These are phyloP conservation scores for Malus hybrid DNA, from an alignment of 331 rosid genomes.

Conservation along the genomic window DNA sequence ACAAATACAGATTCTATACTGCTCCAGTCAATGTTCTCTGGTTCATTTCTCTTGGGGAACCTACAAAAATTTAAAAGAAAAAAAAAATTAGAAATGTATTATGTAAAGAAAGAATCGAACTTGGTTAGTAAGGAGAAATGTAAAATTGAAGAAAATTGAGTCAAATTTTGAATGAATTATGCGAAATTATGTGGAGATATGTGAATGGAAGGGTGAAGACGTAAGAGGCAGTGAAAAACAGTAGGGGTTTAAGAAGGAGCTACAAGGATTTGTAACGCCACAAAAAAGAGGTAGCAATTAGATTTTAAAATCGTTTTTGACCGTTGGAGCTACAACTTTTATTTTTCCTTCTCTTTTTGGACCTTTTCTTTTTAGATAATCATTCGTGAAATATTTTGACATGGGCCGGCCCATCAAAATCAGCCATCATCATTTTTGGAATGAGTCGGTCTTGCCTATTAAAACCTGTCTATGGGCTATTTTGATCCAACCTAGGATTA, in stretches of 20 bases:
- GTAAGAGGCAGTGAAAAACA: neutral
- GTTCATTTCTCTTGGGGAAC: constrained; percentile 21
- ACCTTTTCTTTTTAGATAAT: too few species aligned
- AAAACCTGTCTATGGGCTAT: too few species aligned
- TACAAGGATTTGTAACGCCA: constrained; percentile 22
- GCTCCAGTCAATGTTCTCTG: constrained; percentile 40
- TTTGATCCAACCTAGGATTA: too few species aligned
- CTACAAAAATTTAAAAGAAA: constrained; percentile 1
- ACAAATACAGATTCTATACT: constrained; percentile 27
- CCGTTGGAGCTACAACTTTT: constrained; percentile 17
- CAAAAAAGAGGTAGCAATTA: neutral
- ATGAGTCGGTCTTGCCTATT: too few species aligned
- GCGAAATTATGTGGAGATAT: neutral
- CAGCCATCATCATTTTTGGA: too few species aligned
- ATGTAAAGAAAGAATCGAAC: neutral
- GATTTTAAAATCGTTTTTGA: constrained; percentile 18
- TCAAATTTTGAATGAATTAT: neutral
- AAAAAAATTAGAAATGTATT: neutral
- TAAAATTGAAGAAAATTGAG: neutral
- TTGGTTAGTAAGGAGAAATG: neutral
- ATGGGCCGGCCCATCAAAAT: too few species aligned
- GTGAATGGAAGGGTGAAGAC: neutral
- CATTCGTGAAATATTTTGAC: too few species aligned
- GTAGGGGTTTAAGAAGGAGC: neutral
- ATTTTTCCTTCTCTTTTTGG: neutral